A percentile compares a stretch with the other conserved stretches of the same genome.
phyloP scores from a whole-genome alignment of 139 green algal species.

The Yamagishiella unicocca region DNA sequence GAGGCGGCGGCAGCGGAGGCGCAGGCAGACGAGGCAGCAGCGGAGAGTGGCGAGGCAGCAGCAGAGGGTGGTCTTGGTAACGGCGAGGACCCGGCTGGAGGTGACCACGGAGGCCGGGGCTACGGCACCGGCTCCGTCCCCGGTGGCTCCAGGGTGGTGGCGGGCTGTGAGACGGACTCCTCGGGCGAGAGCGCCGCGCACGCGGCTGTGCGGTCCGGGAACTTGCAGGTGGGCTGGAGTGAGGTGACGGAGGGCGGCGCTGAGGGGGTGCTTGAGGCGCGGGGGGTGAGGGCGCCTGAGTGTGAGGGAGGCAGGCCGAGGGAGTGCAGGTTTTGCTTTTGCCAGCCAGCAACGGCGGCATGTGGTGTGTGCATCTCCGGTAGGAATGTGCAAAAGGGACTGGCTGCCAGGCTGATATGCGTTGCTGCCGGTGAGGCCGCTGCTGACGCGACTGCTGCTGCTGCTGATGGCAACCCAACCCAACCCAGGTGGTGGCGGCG shows the following conservation, averaged over 20 bases:
- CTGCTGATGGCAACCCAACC: too few relatives aligned
- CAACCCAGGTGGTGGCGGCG: conserved; percentile 14
- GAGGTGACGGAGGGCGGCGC: neutral
- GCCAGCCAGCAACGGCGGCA: too few relatives aligned
- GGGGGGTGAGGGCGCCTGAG: neutral
- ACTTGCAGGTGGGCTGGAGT: neutral
- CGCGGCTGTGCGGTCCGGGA: conserved; percentile 10
- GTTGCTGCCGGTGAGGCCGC: too few relatives aligned
- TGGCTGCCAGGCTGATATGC: too few relatives aligned
- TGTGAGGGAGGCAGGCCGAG: neutral
- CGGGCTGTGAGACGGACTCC: conserved; percentile 5
- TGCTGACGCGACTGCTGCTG: too few relatives aligned
- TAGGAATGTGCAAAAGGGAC: too few relatives aligned
- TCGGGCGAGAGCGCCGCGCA: conserved; percentile 16
- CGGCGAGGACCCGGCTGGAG: neutral
- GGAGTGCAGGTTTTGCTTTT: too few relatives aligned
- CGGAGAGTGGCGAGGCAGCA: neutral
- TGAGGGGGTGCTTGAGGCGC: neutral
- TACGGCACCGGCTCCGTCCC: neutral
- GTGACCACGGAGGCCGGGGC: neutral
- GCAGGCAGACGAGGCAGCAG: neutral
- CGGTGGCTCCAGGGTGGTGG: neutral
- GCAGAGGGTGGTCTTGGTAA: neutral
- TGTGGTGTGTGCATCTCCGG: too few relatives aligned
- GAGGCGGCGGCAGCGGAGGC: too few relatives aligned